Percentiles rank a stretch among this genome's conserved stretches.
Evolutionary conservation across 1,284 basidiomycete species (phyloP).

Genomic region (Afroboletus lepidellus): DNA sequence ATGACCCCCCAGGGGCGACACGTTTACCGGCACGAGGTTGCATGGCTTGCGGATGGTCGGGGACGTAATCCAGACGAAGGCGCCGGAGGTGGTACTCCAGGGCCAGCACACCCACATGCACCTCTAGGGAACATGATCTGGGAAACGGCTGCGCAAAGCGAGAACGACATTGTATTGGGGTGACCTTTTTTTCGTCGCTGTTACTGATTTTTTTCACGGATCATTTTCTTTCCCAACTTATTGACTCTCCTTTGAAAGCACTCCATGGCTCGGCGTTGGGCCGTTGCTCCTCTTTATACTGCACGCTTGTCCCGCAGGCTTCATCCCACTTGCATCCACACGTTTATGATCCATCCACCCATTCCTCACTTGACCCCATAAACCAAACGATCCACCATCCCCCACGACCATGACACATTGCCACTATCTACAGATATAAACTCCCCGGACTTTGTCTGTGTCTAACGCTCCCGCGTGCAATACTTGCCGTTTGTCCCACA

Average conservation of each 20-base stretch:
- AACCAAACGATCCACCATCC: background rate
- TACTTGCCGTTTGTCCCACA: slow-evolving; percentile 12
- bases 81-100: slow-evolving; percentile 13
- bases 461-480: slow-evolving; percentile 7
- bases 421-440: slow-evolving; percentile 16
- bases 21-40: slow-evolving; percentile 31
- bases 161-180: slow-evolving; percentile 34
- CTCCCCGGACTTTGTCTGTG: slow-evolving; percentile 13
- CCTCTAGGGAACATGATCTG: slow-evolving; percentile 28
- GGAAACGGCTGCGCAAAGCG: slow-evolving; percentile 30
- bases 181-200: slow-evolving; percentile 13
- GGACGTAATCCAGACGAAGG: slow-evolving; percentile 23
- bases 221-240: background rate
- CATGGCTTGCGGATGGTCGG: slow-evolving; percentile 26
- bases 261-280: slow-evolving; percentile 3
- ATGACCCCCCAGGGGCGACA: slow-evolving; percentile 31
- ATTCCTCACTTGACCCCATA: slow-evolving; percentile 6
- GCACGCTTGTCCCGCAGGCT: slow-evolving; percentile 1
- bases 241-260: slow-evolving; percentile 10
- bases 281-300: slow-evolving; percentile 2
- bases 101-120: slow-evolving; percentile 19
- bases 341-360: slow-evolving; percentile 9
- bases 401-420: slow-evolving; percentile 6
- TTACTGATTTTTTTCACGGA: slow-evolving; percentile 8
- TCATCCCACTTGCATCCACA: slow-evolving; percentile 13